phyloP scores from a whole-genome alignment of 2,329 filamentous ascomycete species.

The Lachnellula subtilissima region DNA sequence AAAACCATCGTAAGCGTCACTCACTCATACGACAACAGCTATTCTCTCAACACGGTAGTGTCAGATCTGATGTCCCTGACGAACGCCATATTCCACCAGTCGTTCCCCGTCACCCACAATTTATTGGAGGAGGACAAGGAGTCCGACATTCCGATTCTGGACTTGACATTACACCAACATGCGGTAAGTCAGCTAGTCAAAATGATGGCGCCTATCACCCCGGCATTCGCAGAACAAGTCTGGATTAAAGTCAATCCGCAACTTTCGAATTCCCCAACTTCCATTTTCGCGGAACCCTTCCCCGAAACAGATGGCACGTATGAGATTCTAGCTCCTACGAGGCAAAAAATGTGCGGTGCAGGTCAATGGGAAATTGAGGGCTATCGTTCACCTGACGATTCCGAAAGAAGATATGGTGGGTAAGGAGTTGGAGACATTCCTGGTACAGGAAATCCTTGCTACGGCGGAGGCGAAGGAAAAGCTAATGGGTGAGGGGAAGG shows the following conservation, averaged over 20 bases:
- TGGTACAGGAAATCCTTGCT: slow-evolving; percentile 55
- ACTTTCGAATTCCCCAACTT: background rate
- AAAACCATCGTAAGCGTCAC: slow-evolving; percentile 63
- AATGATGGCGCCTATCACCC: slow-evolving; percentile 74
- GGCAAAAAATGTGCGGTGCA: slow-evolving; percentile 62
- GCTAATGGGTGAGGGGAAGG: slow-evolving; percentile 40
- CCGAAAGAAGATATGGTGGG: slow-evolving; percentile 39
- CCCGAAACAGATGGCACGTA: slow-evolving; percentile 51
- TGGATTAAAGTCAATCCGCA: slow-evolving; percentile 55
- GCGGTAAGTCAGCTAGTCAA: slow-evolving; percentile 56
- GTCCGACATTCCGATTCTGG: slow-evolving; percentile 13
- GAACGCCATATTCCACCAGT: slow-evolving; percentile 52
- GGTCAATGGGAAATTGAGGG: slow-evolving; percentile 73
- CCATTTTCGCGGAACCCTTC: slow-evolving; percentile 49
- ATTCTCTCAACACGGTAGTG: slow-evolving; percentile 76
- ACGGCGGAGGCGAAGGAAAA: slow-evolving; percentile 54
- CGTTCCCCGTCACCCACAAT: background rate
- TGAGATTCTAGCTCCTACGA: slow-evolving; percentile 45
- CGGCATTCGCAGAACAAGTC: slow-evolving; percentile 76
- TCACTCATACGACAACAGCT: slow-evolving; percentile 63
- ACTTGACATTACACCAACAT: slow-evolving; percentile 22
- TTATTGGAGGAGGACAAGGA: background rate
- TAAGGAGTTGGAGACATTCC: slow-evolving; percentile 51
- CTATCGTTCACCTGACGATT: slow-evolving; percentile 59
- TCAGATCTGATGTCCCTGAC: slow-evolving; percentile 80